These are phyloP conservation scores for Ceratocystiopsis sp. DNA, from an alignment of 2,329 filamentous ascomycete species.

Conservation along the genomic window DNA sequence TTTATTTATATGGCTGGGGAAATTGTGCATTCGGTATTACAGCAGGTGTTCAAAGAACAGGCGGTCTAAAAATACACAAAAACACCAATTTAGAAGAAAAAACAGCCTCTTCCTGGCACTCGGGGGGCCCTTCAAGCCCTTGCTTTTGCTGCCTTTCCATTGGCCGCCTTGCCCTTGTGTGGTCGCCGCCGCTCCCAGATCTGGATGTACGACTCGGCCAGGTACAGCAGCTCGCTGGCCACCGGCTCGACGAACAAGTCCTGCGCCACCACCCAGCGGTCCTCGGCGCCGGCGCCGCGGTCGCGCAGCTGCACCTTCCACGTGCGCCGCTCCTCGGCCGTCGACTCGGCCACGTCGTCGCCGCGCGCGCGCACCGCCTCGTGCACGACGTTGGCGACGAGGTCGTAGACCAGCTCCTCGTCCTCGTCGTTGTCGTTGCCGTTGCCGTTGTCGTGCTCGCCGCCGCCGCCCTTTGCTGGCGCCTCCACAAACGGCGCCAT, in stretches of 20 bases:
- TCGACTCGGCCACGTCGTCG: constrained; percentile 68
- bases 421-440: constrained; percentile 86
- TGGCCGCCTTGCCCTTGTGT: constrained; percentile 16
- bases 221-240: constrained; percentile 75
- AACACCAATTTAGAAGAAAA: no score
- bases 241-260: constrained; percentile 86
- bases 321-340: constrained; percentile 70
- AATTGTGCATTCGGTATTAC: no score
- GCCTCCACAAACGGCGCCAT: constrained; percentile 84
- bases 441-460: constrained; percentile 45
- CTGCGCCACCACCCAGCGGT: constrained; percentile 82
- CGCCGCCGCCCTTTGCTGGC: constrained; percentile 23
- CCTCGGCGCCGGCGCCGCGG: constrained; percentile 38
- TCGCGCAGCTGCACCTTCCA: constrained; percentile 89
- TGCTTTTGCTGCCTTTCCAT: background rate
- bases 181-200: constrained; percentile 73
- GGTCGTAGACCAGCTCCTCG: constrained; percentile 89
- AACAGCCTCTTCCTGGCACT: no score
- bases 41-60: no score
- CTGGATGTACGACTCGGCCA: constrained; percentile 89
- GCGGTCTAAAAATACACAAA: no score
- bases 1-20: background rate
- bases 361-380: constrained; percentile 54
- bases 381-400: constrained; percentile 87
- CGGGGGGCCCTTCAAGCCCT: no score